Base-by-base conservation (phyloP, 2,329 filamentous ascomycete genomes). In the Fusarium drepaniforme region DNA sequence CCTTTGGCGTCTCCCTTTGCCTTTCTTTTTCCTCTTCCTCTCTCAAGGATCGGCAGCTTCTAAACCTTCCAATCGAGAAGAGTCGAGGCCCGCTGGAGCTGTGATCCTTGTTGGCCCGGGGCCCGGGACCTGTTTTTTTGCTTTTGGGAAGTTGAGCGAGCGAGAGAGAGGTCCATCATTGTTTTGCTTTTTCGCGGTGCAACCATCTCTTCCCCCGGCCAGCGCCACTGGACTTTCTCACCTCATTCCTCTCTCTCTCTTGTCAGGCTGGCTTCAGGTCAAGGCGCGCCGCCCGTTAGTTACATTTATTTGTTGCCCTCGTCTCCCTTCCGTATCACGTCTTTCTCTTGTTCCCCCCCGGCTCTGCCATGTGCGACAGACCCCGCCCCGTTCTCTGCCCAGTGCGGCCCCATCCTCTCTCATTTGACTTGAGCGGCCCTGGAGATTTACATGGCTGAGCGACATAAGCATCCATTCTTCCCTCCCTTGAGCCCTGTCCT, bases 141-240 rank as follows among this genome's bases (percentile, higher is more conserved):
- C 71, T 70, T 70, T 72, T 76, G 66, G 30, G 40, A 44, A 30
- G 30, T 30, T 30, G 40, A 44, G 40, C 40, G 12, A 44, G 42
- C 7, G n/a, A n/a, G 38, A n/a, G 38, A 40, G n/a, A 60, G 33
- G 63, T 23, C 59, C 44, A 51, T 68, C 49, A 53, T 66, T 59
- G 49, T 68, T 77, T 79, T 79, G 77, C 76, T 79, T 79, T 77
- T 77, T 75, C 58, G 67, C 63, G 69, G 73, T 78, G 74, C 71
- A 69, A 75, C 77, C 73, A 78, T 70, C 72, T 69, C 51, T 40
- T 77, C 69, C 70, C 70, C 77, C 71, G 70, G 62, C 62, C 62
- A 66, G 44, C 77, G 77, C 77, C 77, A 79, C 77, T 66, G 67
- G 68, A 62, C 56, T 56, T 67, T 71, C 71, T 68, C 77, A 76